Evolutionary conservation across 2,329 filamentous ascomycete genomes (phyloP).

Genomic region (Tolypocladium tropicale): DNA sequence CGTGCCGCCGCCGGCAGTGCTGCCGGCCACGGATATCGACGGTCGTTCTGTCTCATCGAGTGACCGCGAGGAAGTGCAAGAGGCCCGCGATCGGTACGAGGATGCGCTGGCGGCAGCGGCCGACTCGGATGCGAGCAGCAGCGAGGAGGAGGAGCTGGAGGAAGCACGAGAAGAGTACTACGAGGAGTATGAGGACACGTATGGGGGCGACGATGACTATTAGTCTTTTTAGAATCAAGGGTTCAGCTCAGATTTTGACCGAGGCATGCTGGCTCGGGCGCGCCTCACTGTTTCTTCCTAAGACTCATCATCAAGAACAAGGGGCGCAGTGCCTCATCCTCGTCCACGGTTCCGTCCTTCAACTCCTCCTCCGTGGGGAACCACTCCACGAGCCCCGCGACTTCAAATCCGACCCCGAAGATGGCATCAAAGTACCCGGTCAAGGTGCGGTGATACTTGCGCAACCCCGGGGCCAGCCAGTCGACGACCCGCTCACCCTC

Average conservation of each 20-base stretch:
- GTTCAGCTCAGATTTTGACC: too few relatives aligned
- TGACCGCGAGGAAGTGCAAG: constrained; percentile 30
- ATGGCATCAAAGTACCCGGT: background rate
- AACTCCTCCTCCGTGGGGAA: constrained; percentile 18
- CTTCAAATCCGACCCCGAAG: background rate
- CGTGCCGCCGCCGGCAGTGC: constrained; percentile 21
- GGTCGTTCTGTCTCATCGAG: constrained; percentile 30
- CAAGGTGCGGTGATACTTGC: background rate
- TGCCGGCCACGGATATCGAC: constrained; percentile 28
- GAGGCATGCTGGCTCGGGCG: background rate
- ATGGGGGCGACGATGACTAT: constrained; percentile 18
- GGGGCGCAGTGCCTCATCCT: constrained; percentile 19
- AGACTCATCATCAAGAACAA: constrained; percentile 23
- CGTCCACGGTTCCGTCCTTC: constrained; percentile 18
- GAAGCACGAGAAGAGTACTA: constrained; percentile 41
- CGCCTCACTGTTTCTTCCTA: background rate
- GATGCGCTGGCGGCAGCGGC: constrained; percentile 27
- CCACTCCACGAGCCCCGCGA: constrained; percentile 19
- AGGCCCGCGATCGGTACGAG: constrained; percentile 32
- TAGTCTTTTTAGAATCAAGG: background rate
- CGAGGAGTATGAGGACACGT: constrained; percentile 37
- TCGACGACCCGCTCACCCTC: background rate
- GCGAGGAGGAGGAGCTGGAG: constrained; percentile 39
- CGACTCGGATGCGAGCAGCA: constrained; percentile 37
- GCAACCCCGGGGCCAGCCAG: background rate